These are phyloP conservation scores for Jacaranda copaia DNA, from an alignment of 257 asterid species.

Conservation along the genomic window DNA sequence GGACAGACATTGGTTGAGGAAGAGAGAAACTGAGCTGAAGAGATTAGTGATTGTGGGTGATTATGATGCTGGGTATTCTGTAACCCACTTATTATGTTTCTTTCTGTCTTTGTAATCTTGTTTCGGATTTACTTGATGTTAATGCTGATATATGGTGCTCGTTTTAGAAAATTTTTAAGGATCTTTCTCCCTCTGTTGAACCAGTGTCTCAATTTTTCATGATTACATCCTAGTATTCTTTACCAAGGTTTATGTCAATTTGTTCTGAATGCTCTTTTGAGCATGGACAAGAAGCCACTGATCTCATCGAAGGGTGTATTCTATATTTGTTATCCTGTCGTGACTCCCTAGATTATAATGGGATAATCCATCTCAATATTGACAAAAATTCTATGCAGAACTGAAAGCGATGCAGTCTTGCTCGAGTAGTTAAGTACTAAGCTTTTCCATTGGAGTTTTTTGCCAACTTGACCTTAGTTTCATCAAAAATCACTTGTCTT, in stretches of 20 bases:
- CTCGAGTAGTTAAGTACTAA: not conserved
- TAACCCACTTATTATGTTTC: slow-evolving; percentile 36
- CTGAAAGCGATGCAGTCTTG: not conserved
- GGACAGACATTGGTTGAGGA: slow-evolving; percentile 36
- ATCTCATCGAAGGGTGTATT: too few species aligned
- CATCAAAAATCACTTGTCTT: not conserved
- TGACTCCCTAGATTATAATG: slow-evolving; percentile 11
- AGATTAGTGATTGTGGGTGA: slow-evolving; percentile 31
- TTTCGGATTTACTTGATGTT: slow-evolving; percentile 33
- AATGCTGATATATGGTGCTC: slow-evolving; percentile 33
- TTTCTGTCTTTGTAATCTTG: slow-evolving; percentile 38
- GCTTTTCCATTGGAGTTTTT: not conserved
- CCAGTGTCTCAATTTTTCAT: not conserved
- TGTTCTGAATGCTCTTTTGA: not conserved
- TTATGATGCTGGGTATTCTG: slow-evolving; percentile 39
- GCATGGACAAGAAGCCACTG: too few species aligned
- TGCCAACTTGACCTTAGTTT: slow-evolving; percentile 24
- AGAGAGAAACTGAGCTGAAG: slow-evolving; percentile 42
- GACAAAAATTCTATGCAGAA: not conserved
- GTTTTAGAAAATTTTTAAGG: not conserved
- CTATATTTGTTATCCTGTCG: not conserved
- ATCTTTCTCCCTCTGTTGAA: not conserved
- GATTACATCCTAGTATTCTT: not conserved
- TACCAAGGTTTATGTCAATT: not conserved
- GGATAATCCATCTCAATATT: not conserved